Evolutionary conservation across 495 filamentous ascomycete genomes (phyloP).

Genomic region (Cenococcum geophilum): DNA sequence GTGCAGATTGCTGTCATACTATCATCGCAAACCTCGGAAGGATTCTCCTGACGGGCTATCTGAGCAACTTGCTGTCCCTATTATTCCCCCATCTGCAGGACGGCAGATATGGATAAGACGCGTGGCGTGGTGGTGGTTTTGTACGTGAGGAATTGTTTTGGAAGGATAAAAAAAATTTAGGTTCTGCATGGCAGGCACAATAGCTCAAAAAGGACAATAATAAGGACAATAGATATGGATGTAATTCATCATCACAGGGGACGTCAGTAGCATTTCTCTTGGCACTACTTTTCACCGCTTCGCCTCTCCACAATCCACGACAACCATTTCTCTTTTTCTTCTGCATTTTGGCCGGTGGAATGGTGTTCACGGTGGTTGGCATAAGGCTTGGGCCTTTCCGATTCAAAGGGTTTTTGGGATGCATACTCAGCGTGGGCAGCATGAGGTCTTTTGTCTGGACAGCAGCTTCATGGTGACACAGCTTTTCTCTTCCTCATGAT

Average conservation of each 20-base stretch:
- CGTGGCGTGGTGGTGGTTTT: neutral
- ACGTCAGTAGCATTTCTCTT: neutral
- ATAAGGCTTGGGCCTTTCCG: neutral
- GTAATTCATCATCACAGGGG: neutral
- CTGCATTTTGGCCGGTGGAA: neutral
- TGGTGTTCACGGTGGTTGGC: neutral
- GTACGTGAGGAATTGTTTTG: neutral
- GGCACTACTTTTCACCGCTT: neutral
- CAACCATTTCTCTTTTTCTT: neutral
- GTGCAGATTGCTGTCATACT: neutral
- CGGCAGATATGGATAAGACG: too few species aligned
- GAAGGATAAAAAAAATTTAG: neutral
- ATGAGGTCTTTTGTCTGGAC: neutral
- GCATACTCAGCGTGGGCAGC: neutral
- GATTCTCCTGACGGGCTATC: neutral
- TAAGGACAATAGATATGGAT: conserved; percentile 1
- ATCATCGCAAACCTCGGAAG: neutral
- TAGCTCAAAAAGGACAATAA: neutral
- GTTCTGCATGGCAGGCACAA: neutral
- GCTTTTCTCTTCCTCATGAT: neutral
- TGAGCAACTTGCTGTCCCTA: neutral
- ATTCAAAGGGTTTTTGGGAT: neutral
- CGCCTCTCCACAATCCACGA: neutral
- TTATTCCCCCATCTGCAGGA: neutral
- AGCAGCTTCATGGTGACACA: neutral